Conservation (phyloP, 805 yeast genomes). For the Ogataea saltuana region DNA sequence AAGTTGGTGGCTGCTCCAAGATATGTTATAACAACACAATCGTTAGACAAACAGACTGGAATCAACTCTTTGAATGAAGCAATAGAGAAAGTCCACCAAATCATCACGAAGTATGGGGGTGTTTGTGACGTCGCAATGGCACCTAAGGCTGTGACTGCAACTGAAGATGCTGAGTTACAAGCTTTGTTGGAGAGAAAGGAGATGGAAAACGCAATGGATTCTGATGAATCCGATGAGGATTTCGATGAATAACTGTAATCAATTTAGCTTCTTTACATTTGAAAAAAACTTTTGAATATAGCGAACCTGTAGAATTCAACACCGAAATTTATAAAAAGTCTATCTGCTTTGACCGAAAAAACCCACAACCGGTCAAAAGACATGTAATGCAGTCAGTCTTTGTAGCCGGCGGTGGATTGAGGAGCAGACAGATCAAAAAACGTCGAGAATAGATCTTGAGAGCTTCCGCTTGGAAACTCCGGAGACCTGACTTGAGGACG, state of each 20-base stretch:
- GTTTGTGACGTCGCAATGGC: conserved; percentile 92
- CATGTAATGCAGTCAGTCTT: too few species aligned
- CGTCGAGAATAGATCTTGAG: conserved; percentile 19
- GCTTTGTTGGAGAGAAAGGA: conserved; percentile 93
- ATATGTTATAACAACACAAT: conserved; percentile 89
- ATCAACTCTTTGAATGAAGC: conserved; percentile 76
- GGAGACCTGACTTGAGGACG: background rate
- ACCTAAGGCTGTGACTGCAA: conserved; percentile 98
- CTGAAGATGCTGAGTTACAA: conserved; percentile 96
- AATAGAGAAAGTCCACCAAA: conserved; percentile 69
- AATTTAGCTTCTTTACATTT: background rate
- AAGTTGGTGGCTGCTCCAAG: conserved; percentile 97
- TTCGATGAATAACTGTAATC: conserved; percentile 25
- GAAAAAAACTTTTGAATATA: background rate
- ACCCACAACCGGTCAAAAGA: too few species aligned
- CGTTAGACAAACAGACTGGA: conserved; percentile 89
- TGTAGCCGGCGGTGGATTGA: too few species aligned
- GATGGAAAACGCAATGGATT: conserved; percentile 80
- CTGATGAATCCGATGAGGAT: conserved; percentile 53
- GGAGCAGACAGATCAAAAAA: background rate
- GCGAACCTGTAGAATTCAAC: background rate
- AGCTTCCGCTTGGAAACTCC: conserved; percentile 3
- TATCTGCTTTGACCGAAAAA: too few species aligned
- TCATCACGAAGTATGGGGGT: conserved; percentile 77
- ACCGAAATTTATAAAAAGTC: too few species aligned